Conservation (phyloP, 306 rosid genomes). For the Lathyrus tuberosus region DNA sequence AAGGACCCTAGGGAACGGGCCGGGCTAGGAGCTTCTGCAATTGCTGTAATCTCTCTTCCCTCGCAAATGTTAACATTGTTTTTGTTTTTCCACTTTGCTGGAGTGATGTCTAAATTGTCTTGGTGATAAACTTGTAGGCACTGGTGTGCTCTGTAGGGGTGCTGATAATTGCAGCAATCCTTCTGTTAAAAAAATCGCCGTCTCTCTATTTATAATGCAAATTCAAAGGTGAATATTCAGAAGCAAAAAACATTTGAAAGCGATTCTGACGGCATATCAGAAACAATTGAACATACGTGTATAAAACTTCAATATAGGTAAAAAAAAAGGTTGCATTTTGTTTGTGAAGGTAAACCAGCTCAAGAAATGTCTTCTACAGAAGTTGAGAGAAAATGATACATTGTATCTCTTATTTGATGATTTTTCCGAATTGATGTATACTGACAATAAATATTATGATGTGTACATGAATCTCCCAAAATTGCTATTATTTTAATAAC, state of each 20-base stretch:
- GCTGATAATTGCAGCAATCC: conserved; percentile 53
- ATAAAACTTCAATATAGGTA: conserved; percentile 31
- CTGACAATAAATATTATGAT: conserved; percentile 4
- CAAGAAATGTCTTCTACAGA: conserved; percentile 29
- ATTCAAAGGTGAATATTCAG: conserved; percentile 29
- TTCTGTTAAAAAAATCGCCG: conserved; percentile 51
- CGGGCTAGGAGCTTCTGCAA: conserved; percentile 96
- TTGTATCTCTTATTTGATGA: conserved; percentile 24
- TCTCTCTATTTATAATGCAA: conserved; percentile 29
- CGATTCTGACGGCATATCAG: conserved; percentile 30
- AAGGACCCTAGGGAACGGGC: conserved; percentile 98
- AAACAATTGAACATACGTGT: conserved; percentile 38
- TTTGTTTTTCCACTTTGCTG: conserved; percentile 14
- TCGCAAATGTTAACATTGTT: conserved; percentile 12
- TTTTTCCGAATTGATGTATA: conserved; percentile 31
- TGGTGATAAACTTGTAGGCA: conserved; percentile 67
- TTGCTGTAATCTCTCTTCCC: conserved; percentile 62
- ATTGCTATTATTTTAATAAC: background rate
- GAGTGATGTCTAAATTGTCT: conserved; percentile 29
- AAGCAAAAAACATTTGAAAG: conserved; percentile 36
- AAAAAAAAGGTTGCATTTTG: conserved; percentile 20
- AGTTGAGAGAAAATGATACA: conserved; percentile 38
- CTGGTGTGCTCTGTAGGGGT: conserved; percentile 55
- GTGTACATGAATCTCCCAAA: conserved; percentile 20
- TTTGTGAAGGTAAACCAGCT: conserved; percentile 36